phyloP scores from a whole-genome alignment of 2,329 filamentous ascomycete genomes.

The Metarhizium sp. region DNA sequence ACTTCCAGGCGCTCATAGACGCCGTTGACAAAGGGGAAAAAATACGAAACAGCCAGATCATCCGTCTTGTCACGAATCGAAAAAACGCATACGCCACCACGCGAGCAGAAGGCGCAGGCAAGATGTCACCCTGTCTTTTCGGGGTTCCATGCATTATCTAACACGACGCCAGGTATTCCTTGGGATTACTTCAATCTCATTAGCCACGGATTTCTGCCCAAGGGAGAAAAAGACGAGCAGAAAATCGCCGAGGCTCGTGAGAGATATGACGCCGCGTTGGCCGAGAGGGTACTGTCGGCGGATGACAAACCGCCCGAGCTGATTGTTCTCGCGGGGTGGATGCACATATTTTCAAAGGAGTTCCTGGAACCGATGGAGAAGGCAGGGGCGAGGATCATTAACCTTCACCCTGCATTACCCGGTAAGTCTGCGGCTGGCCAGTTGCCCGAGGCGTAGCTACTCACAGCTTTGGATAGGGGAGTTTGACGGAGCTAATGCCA shows the following conservation, averaged over 20 bases:
- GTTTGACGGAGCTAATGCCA: slow-evolving; percentile 70
- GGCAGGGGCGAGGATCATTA: slow-evolving; percentile 62
- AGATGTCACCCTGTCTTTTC: neutral
- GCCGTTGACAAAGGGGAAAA: slow-evolving; percentile 30
- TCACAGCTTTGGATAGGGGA: slow-evolving; percentile 36
- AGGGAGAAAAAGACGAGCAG: slow-evolving; percentile 49
- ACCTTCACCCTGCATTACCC: slow-evolving; percentile 64
- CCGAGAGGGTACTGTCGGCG: slow-evolving; percentile 48
- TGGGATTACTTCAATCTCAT: slow-evolving; percentile 77
- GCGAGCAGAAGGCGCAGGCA: slow-evolving; percentile 34
- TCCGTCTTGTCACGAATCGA: slow-evolving; percentile 38
- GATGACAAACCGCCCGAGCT: slow-evolving; percentile 54
- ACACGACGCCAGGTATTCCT: slow-evolving; percentile 42
- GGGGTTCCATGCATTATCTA: neutral
- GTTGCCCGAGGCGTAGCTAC: neutral
- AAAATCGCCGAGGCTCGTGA: slow-evolving; percentile 48
- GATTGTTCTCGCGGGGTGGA: slow-evolving; percentile 77
- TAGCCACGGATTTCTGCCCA: slow-evolving; percentile 53
- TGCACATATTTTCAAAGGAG: slow-evolving; percentile 65
- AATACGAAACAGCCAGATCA: slow-evolving; percentile 29
- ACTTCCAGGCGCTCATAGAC: slow-evolving; percentile 65
- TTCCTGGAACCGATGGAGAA: slow-evolving; percentile 61
- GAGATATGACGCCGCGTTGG: slow-evolving; percentile 68
- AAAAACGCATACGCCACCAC: slow-evolving; percentile 34
- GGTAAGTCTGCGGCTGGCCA: slow-evolving; percentile 29